phyloP scores from a whole-genome alignment of 2,329 filamentous ascomycete species.

The Botrytis pseudocinerea region DNA sequence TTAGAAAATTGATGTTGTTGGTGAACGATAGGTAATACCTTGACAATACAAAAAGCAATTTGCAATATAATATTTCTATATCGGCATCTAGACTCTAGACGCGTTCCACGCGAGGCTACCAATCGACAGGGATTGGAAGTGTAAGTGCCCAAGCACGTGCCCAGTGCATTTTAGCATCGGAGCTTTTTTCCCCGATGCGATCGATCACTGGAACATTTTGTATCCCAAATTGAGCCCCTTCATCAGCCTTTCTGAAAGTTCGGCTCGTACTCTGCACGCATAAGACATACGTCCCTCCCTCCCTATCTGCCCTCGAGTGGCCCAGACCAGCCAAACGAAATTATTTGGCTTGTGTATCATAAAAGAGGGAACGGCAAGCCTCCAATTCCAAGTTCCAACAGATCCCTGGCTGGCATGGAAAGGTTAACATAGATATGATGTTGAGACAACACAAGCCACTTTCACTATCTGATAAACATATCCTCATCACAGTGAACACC shows the following conservation, averaged over 20 bases:
- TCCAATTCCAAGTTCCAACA: background rate
- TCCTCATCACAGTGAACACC: background rate
- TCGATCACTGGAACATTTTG: background rate
- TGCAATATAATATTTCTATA: slow-evolving; percentile 2
- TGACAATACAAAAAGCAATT: background rate
- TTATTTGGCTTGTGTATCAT: background rate
- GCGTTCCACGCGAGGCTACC: background rate
- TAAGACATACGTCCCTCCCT: background rate
- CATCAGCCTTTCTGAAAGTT: background rate
- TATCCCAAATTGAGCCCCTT: background rate
- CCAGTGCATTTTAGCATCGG: background rate
- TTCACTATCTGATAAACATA: background rate
- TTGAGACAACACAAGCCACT: background rate
- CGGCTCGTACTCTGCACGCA: background rate
- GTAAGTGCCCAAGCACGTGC: background rate
- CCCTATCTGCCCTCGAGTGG: background rate
- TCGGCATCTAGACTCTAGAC: background rate
- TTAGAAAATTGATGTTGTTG: slow-evolving; percentile 13
- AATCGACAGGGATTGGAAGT: background rate
- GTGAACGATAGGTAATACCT: background rate
- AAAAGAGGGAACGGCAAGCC: background rate
- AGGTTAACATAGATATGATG: background rate
- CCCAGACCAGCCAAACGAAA: background rate
- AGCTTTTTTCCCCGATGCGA: background rate
- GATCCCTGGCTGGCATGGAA: background rate